phyloP scores from a whole-genome alignment of 1,139 yeast genomes.

The Yamadazyma trypodendri region DNA sequence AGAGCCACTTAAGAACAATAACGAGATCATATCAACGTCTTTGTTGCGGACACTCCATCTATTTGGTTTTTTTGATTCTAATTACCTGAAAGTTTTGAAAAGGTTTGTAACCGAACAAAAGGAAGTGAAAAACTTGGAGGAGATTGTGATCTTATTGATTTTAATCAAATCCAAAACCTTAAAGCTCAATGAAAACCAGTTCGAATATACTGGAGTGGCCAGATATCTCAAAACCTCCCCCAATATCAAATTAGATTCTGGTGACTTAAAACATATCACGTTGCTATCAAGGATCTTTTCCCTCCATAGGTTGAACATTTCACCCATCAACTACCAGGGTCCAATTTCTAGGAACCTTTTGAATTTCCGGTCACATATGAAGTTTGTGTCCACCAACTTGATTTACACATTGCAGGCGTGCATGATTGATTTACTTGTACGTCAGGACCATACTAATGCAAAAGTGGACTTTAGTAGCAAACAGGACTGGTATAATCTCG shows the following conservation, averaged over 20 bases:
- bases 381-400: constrained; percentile 49
- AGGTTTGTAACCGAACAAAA: constrained; percentile 24
- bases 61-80: constrained; percentile 54
- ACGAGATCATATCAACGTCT: constrained; percentile 61
- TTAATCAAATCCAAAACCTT: constrained; percentile 35
- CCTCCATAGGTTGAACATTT: constrained; percentile 49
- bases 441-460: constrained; percentile 51
- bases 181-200: constrained; percentile 28
- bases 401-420: constrained; percentile 57
- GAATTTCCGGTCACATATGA: constrained; percentile 65
- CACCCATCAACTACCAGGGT: constrained; percentile 64
- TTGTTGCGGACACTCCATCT: constrained; percentile 58
- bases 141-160: constrained; percentile 45
- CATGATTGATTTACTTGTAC: constrained; percentile 49
- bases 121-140: constrained; percentile 23
- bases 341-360: constrained; percentile 66
- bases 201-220: constrained; percentile 37
- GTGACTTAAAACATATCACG: constrained; percentile 37
- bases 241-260: constrained; percentile 30
- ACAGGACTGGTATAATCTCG: constrained; percentile 57
- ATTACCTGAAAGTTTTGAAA: constrained; percentile 58
- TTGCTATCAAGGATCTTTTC: constrained; percentile 61
- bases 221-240: constrained; percentile 30
- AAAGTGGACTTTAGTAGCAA: constrained; percentile 37
- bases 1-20: constrained; percentile 24